Evolutionary conservation across 192 early-diverging fungal genomes (phyloP).

Genomic region (Entomortierella beljakovae): DNA sequence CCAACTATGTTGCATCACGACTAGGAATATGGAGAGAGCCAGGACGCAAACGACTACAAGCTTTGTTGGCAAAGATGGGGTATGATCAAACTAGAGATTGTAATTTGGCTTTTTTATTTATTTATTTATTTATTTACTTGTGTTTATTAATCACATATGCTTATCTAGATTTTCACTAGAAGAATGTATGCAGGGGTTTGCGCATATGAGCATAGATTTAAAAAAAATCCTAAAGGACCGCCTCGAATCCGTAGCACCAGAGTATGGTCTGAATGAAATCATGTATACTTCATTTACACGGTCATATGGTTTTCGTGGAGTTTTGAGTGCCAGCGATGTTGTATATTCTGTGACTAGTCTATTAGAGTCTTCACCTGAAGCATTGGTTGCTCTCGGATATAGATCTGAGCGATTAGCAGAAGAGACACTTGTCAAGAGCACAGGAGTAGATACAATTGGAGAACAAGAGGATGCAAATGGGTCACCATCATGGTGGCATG

Average conservation of each 20-base stretch:
- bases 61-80: constrained; percentile 93
- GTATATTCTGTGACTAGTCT: constrained; percentile 85
- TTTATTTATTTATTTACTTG: not conserved
- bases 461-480: constrained; percentile 7
- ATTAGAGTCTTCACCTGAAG: constrained; percentile 62
- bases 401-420: constrained; percentile 46
- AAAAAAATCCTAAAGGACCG: constrained; percentile 73
- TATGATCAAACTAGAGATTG: constrained; percentile 26
- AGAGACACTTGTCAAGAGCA: constrained; percentile 19
- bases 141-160: not conserved
- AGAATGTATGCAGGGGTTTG: constrained; percentile 81
- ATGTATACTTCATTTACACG: constrained; percentile 83
- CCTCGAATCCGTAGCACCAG: constrained; percentile 75
- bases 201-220: constrained; percentile 82
- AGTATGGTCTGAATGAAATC: constrained; percentile 85
- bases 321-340: constrained; percentile 82
- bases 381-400: constrained; percentile 51
- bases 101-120: not conserved
- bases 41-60: constrained; percentile 81
- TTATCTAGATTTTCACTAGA: constrained; percentile 78
- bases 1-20: constrained; percentile 86
- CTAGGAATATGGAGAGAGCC: constrained; percentile 90
- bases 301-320: constrained; percentile 75
- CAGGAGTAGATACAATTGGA: not conserved
- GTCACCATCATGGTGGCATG: constrained; percentile 69